Percentiles rank a stretch among this genome's conserved stretches.
Conservation (phyloP, 805 yeast genomes). For the Candida qinlingensis region DNA sequence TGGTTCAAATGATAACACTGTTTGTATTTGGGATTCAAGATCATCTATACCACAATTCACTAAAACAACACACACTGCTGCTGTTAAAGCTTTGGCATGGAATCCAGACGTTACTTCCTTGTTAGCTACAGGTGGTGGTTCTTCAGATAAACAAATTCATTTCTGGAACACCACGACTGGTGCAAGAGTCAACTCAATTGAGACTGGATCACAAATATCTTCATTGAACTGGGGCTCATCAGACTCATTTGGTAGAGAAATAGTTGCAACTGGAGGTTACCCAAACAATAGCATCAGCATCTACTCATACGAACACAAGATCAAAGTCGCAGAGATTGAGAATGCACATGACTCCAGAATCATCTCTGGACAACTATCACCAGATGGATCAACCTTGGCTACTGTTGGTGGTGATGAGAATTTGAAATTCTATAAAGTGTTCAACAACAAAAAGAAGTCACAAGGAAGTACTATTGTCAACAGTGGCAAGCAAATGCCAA, state of each 20-base stretch:
- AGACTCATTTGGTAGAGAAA: slow-evolving; percentile 65
- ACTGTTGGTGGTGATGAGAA: slow-evolving; percentile 97
- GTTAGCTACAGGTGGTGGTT: slow-evolving; percentile 97
- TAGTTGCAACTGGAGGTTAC: slow-evolving; percentile 90
- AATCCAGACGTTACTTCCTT: slow-evolving; percentile 80
- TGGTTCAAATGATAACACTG: slow-evolving; percentile 93
- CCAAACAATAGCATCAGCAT: slow-evolving; percentile 81
- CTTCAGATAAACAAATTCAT: slow-evolving; percentile 80
- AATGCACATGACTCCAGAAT: slow-evolving; percentile 91
- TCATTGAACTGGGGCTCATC: slow-evolving; percentile 88
- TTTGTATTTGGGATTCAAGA: slow-evolving; percentile 89
- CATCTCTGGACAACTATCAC: slow-evolving; percentile 75
- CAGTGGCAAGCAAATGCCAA: slow-evolving; percentile 42
- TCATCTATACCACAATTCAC: slow-evolving; percentile 62
- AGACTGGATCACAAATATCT: slow-evolving; percentile 92
- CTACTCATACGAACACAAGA: slow-evolving; percentile 80
- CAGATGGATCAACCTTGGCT: slow-evolving; percentile 85
- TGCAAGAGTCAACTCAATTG: slow-evolving; percentile 75
- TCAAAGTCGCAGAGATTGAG: slow-evolving; percentile 79
- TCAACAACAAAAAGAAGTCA: slow-evolving; percentile 47
- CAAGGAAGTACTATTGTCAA: slow-evolving; percentile 27
- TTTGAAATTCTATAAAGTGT: slow-evolving; percentile 89
- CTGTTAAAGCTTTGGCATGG: slow-evolving; percentile 94
- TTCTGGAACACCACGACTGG: slow-evolving; percentile 96
- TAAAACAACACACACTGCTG: slow-evolving; percentile 82